Evolutionary conservation across 1,284 basidiomycete species (phyloP).

Genomic region (Lentinus polychrous): DNA sequence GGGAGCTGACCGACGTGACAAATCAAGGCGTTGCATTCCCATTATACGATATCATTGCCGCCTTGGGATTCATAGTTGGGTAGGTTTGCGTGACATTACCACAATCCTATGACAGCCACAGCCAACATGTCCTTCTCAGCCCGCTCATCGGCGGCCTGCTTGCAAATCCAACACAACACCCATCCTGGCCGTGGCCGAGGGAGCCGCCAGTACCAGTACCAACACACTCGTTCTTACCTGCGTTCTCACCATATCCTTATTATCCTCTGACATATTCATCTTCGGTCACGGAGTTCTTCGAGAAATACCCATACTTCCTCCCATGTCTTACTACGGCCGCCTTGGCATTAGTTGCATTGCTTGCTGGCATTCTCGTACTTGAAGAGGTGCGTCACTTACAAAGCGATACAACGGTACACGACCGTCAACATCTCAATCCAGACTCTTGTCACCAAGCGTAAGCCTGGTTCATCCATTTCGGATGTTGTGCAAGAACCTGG

Average conservation of each 20-base stretch:
- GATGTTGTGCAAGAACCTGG: neutral
- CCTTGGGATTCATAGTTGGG: slow-evolving; percentile 56
- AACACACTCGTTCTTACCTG: neutral
- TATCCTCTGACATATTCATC: neutral
- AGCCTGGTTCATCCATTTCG: neutral
- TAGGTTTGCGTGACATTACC: slow-evolving; percentile 21
- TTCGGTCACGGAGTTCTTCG: slow-evolving; percentile 28
- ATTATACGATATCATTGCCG: slow-evolving; percentile 54
- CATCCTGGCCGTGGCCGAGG: neutral
- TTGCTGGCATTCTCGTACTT: slow-evolving; percentile 39
- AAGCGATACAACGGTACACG: too few relatives aligned
- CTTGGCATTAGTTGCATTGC: slow-evolving; percentile 22
- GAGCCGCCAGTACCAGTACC: neutral
- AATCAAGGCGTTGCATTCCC: slow-evolving; percentile 59
- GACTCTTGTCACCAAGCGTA: slow-evolving; percentile 32
- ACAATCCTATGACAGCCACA: too few relatives aligned
- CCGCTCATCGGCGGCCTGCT: slow-evolving; percentile 58
- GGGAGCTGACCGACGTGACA: slow-evolving; percentile 60
- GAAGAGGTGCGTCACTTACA: slow-evolving; percentile 53
- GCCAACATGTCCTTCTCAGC: slow-evolving; percentile 25
- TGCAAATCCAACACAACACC: slow-evolving; percentile 40
- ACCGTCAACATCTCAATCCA: too few relatives aligned
- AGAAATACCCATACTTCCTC: slow-evolving; percentile 50
- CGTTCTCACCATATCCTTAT: neutral
- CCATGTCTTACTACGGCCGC: slow-evolving; percentile 42